Base-by-base conservation (phyloP, 148 eudicot genomes). In the Simmondsia chinensis region DNA sequence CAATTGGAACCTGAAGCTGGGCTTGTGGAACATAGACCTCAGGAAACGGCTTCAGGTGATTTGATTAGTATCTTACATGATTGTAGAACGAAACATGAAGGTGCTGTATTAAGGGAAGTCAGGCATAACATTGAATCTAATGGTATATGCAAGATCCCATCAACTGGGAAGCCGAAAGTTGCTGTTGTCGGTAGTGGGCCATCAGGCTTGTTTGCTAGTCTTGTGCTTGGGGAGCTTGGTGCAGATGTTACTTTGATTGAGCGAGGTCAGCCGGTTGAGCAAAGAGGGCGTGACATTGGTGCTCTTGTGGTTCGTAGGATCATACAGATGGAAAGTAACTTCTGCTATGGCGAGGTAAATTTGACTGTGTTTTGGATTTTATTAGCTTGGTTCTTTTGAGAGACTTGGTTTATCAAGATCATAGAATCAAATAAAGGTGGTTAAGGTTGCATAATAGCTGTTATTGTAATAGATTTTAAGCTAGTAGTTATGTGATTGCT, bases 171-270 rank as follows among this genome's bases (percentile, higher is more conserved):
- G 45, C 99, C 96, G 7, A 82, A 60, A 66, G 74, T 93, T 40
- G 87, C 76, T 32, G 83, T 93, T 39, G 96, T 86, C 57, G 99
- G 99, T 29, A 77, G 99, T 58, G 99, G 99, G 28, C 99, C 99
- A 4, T 64, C 99, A 0, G 99, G 99, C 31, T 63, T 93, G 60
- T 93, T 93, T 77, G 89, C 96, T 37, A 54, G 87, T 64, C 96
- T 93, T 40, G 99, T 93, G 48, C 94, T 93, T 64, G 96, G 89
- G 24, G 96, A 93, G 60, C 61, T 80, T 71, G 99, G 94, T 73
- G 99, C 94, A 40, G 94, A 86, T 64, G 96, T 93, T 56, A 82
- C 87, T 25, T 40, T 93, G 39, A 56, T 93, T 41, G 99, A 93
- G 74, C 75, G 99, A 62, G 99, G 99, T 42, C 75, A 86, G 54